Conservation (phyloP, 257 asterid species). For the Petrea volubilis region DNA sequence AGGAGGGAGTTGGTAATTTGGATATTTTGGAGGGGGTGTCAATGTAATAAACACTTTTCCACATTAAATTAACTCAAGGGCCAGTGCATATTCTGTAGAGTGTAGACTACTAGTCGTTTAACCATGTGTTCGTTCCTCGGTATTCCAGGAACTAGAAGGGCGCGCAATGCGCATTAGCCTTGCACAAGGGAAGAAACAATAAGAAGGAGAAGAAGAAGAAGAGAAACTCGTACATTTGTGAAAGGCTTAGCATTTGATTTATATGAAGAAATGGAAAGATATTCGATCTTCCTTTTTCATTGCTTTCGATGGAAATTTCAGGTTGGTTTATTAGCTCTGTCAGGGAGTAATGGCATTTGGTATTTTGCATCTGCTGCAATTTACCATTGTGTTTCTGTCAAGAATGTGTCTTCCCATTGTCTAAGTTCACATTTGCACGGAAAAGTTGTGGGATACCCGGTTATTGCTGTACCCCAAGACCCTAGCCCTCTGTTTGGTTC, state of each 20-base stretch:
- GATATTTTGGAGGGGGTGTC: no score
- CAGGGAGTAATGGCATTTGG: neutral
- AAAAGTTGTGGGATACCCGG: no score
- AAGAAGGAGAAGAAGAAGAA: slow-evolving; percentile 22
- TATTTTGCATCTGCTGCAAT: neutral
- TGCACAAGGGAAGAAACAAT: slow-evolving; percentile 73
- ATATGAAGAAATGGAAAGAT: neutral
- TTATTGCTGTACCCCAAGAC: no score
- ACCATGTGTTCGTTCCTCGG: neutral
- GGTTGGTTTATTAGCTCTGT: no score
- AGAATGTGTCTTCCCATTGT: no score
- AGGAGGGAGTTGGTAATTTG: no score
- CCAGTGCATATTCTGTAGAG: no score
- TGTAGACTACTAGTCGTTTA: neutral
- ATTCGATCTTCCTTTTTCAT: slow-evolving; percentile 15
- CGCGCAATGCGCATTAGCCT: slow-evolving; percentile 71
- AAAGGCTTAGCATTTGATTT: slow-evolving; percentile 13
- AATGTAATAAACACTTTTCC: no score
- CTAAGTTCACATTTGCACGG: no score
- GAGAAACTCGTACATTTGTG: slow-evolving; percentile 12
- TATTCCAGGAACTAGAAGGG: slow-evolving; percentile 77
- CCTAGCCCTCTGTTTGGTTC: no score
- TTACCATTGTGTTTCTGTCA: neutral
- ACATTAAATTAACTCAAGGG: no score
- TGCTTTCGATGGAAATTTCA: no score